These are phyloP conservation scores for Jimgerdemannia flammicorona DNA, from an alignment of 192 early-diverging fungal species.

Conservation along the genomic window DNA sequence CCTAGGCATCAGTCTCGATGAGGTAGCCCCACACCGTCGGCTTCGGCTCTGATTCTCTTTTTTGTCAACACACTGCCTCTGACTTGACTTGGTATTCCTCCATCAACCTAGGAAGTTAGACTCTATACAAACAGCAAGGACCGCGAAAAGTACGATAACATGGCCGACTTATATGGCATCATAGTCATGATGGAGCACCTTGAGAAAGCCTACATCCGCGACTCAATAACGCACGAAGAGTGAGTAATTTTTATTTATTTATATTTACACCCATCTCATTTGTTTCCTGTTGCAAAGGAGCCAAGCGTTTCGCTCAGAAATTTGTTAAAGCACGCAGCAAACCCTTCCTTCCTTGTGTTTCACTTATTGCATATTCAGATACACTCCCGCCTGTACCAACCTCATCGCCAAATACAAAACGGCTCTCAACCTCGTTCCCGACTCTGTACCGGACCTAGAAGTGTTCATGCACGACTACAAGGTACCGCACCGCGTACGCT, in stretches of 20 bases:
- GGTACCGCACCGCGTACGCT: conserved; percentile 22
- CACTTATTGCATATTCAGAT: conserved; percentile 38
- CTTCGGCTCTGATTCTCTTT: too few species aligned
- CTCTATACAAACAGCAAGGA: conserved; percentile 82
- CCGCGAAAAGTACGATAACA: conserved; percentile 86
- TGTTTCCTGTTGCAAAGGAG: too few species aligned
- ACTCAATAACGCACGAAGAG: conserved; percentile 78
- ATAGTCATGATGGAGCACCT: conserved; percentile 88
- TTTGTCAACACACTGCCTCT: background rate
- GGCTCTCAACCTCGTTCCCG: conserved; percentile 59
- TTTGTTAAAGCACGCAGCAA: too few species aligned
- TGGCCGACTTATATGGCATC: conserved; percentile 91
- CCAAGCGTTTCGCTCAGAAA: too few species aligned
- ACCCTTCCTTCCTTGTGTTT: background rate
- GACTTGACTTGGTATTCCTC: background rate
- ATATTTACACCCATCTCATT: too few species aligned
- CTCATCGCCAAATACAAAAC: conserved; percentile 93
- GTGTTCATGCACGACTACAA: conserved; percentile 80
- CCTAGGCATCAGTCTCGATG: background rate
- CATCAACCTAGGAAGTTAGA: conserved; percentile 54
- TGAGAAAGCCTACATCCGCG: conserved; percentile 89
- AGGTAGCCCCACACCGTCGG: background rate
- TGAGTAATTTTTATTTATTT: conserved; percentile 24
- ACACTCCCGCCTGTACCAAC: conserved; percentile 85
- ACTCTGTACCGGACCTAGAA: conserved; percentile 62